Percentiles rank a stretch among this genome's conserved stretches.
These are phyloP conservation scores for Capsella rubella DNA, from an alignment of 441 rosid genomes.

Conservation along the genomic window DNA sequence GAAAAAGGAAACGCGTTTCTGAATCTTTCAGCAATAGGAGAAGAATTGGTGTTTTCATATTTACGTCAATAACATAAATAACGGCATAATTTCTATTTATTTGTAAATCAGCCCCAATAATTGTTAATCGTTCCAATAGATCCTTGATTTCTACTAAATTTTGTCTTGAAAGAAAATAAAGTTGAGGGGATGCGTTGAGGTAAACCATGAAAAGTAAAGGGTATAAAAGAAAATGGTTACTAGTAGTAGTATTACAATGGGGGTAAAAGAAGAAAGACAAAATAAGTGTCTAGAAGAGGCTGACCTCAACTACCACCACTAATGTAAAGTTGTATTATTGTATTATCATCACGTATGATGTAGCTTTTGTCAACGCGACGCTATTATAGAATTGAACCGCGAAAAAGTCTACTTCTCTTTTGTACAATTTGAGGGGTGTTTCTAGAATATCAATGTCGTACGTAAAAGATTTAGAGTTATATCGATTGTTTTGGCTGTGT, in stretches of 20 bases:
- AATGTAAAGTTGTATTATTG: conserved; percentile 30
- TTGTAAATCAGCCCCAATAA: conserved; percentile 1
- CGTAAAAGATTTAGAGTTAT: neutral
- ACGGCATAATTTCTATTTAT: neutral
- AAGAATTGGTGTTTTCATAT: conserved; percentile 1
- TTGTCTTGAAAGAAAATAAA: neutral
- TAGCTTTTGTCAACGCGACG: conserved; percentile 38
- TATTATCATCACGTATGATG: conserved; percentile 9
- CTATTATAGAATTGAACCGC: conserved; percentile 28
- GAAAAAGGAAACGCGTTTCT: conserved; percentile 39
- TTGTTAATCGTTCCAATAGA: neutral
- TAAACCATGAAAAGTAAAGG: neutral
- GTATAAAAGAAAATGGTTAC: conserved; percentile 5
- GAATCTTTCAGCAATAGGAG: conserved; percentile 32
- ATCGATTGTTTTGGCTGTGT: neutral
- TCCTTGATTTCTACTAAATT: neutral
- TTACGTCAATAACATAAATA: neutral
- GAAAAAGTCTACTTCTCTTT: neutral
- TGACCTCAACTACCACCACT: conserved; percentile 35
- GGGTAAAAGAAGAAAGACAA: conserved; percentile 6
- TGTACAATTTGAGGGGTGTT: neutral
- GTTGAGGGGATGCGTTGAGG: neutral
- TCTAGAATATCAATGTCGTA: conserved; percentile 2
- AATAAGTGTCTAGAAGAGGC: conserved; percentile 32
- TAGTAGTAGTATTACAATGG: neutral